Evolutionary conservation across 805 yeast species (phyloP), one percentile per base, ranked within the genome.

Genomic region (Maudiozyma saulgeensis): DNA sequence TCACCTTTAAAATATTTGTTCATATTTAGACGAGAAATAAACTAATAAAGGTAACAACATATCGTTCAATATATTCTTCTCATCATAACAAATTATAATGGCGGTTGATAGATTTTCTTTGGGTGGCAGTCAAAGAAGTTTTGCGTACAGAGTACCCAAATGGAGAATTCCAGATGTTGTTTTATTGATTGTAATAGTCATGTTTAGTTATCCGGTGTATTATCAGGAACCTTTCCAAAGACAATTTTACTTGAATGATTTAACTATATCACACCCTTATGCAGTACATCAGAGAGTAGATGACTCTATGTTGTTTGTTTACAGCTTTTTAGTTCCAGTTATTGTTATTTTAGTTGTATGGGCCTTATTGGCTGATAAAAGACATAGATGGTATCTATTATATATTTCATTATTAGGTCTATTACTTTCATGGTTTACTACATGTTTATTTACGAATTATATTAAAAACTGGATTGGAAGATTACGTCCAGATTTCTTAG

Each of bases 401-500:
- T 83, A 79, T 59, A 68, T 83, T 18, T 80, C 95, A 0, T 51
- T 82, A 0, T 55, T 90, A 23, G 96, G 96, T 1, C 71, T 87
- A 25, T 63, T 70, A 9, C 66, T 87, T 1, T 73, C 89, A 0
- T 70, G 84, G 49, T 72, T 79, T 18, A 67, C 81, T 13, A 79
- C 86, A 28, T 73, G 80, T 41, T 69, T 83, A 28, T 59, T 84
- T 46, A 87, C 96, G 3, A 87, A 87, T 59, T 70, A 82, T 15
- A 63, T 87, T 51, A 91, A 91, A 69, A 81, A 84, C 61, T 80
- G 86, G 80, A 79, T 91, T 49, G 97, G 96, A 4, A 77, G 96
- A 61, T 87, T 84, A 53, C 74, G 99, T 51, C 99, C 99, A 0
- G 99, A 91, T 67, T 87, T 90, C 62, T 67, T 91, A 47, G 87